Percentiles rank a stretch among this genome's conserved stretches.
phyloP scores from a whole-genome alignment of 495 filamentous ascomycete species.

The Aspergillus cavernicola region DNA sequence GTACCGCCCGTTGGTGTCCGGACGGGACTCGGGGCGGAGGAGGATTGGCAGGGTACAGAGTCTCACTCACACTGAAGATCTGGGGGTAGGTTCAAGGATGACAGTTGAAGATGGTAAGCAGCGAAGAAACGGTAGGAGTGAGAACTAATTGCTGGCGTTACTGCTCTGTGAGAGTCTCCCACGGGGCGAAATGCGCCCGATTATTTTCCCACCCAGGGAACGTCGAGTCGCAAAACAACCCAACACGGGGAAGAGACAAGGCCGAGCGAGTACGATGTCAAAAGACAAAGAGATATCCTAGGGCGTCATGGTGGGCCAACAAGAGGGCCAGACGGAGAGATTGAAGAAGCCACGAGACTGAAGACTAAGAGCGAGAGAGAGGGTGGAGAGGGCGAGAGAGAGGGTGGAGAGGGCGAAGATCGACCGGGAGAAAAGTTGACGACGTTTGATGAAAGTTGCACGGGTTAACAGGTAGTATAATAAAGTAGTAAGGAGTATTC shows the following conservation, averaged over 20 bases:
- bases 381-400: no score
- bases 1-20: slow-evolving; percentile 14
- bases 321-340: slow-evolving; percentile 22
- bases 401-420: slow-evolving; percentile 15
- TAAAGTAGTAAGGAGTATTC: no score
- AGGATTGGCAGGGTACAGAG: not conserved
- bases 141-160: slow-evolving; percentile 13
- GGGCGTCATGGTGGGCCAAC: slow-evolving; percentile 28
- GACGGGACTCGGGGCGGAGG: slow-evolving; percentile 10
- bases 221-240: slow-evolving; percentile 19
- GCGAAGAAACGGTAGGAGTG: slow-evolving; percentile 3
- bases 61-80: slow-evolving; percentile 12
- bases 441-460: slow-evolving; percentile 6
- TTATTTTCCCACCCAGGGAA: slow-evolving; percentile 10
- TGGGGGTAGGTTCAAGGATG: not conserved
- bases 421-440: slow-evolving; percentile 6
- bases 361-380: slow-evolving; percentile 3
- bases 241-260: slow-evolving; percentile 6
- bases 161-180: slow-evolving; percentile 11
- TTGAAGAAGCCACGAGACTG: slow-evolving; percentile 20
- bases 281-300: slow-evolving; percentile 16
- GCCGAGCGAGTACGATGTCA: slow-evolving; percentile 11
- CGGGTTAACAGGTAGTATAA: slow-evolving; percentile 2
- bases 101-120: not conserved
- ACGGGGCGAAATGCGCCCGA: slow-evolving; percentile 19